These are phyloP conservation scores for Calonectria naviculata DNA, from an alignment of 2,329 filamentous ascomycete genomes.

Conservation along the genomic window DNA sequence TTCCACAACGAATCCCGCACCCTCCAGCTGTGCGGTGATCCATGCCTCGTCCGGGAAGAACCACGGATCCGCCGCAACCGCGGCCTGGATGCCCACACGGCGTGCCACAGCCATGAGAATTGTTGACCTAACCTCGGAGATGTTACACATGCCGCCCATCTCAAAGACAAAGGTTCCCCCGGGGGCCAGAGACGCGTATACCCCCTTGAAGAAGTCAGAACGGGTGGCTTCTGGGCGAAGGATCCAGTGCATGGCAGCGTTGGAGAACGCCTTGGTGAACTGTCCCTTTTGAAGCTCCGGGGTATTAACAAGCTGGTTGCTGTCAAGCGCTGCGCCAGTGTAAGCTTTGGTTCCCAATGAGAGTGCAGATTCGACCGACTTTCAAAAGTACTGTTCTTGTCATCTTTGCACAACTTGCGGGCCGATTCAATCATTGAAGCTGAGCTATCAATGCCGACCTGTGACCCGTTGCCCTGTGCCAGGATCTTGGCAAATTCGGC, in stretches of 20 bases:
- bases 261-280: conserved; percentile 72
- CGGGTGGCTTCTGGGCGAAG: conserved; percentile 59
- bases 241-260: conserved; percentile 76
- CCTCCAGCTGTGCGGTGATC: conserved; percentile 59
- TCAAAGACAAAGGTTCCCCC: conserved; percentile 74
- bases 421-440: conserved; percentile 68
- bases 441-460: conserved; percentile 71
- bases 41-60: conserved; percentile 76
- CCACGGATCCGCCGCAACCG: conserved; percentile 69
- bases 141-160: conserved; percentile 78
- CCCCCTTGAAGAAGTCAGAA: conserved; percentile 62
- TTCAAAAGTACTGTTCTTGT: conserved; percentile 56
- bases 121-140: conserved; percentile 70
- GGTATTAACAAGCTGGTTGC: conserved; percentile 50
- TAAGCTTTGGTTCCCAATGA: background rate
- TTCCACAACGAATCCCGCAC: conserved; percentile 61
- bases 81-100: conserved; percentile 61
- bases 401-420: conserved; percentile 50
- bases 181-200: conserved; percentile 62
- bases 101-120: conserved; percentile 64
- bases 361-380: conserved; percentile 40
- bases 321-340: conserved; percentile 55
- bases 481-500: conserved; percentile 62
- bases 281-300: conserved; percentile 48
- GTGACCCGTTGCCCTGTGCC: conserved; percentile 55